These are phyloP conservation scores for Dactylella cylindrospora DNA, from an alignment of 2,329 filamentous ascomycete genomes.

Conservation along the genomic window DNA sequence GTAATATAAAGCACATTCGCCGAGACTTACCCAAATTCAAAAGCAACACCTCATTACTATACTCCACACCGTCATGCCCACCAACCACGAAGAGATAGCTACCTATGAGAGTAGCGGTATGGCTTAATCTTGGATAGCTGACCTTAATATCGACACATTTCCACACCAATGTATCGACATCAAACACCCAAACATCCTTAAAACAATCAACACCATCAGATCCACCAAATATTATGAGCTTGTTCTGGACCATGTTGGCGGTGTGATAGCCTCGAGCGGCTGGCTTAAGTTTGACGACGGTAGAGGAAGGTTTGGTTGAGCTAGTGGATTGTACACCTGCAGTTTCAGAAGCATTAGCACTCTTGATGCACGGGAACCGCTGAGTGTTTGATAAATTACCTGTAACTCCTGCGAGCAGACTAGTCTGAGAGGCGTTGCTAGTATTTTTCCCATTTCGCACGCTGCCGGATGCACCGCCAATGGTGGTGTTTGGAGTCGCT, in stretches of 20 bases:
- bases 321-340: slow-evolving; percentile 23
- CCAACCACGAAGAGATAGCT: slow-evolving; percentile 71
- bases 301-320: slow-evolving; percentile 32
- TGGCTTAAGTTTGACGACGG: slow-evolving; percentile 52
- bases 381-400: slow-evolving; percentile 6
- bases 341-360: neutral
- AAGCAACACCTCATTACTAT: slow-evolving; percentile 68
- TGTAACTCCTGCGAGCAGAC: slow-evolving; percentile 21
- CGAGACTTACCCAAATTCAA: slow-evolving; percentile 59
- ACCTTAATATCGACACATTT: slow-evolving; percentile 62
- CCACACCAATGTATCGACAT: slow-evolving; percentile 65
- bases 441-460: slow-evolving; percentile 17
- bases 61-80: slow-evolving; percentile 70
- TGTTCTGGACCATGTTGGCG: slow-evolving; percentile 71
- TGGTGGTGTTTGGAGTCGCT: slow-evolving; percentile 35
- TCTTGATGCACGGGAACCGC: neutral
- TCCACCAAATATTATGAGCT: slow-evolving; percentile 71
- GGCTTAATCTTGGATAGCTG: slow-evolving; percentile 66
- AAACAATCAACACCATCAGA: slow-evolving; percentile 72
- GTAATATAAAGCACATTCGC: neutral
- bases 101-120: slow-evolving; percentile 69
- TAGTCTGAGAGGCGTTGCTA: slow-evolving; percentile 30
- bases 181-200: slow-evolving; percentile 72
- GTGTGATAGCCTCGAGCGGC: slow-evolving; percentile 71
- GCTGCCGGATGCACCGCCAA: slow-evolving; percentile 8